Base-by-base conservation (phyloP, 2,329 filamentous ascomycete genomes). In the Tolypocladium ophioglossoides region DNA sequence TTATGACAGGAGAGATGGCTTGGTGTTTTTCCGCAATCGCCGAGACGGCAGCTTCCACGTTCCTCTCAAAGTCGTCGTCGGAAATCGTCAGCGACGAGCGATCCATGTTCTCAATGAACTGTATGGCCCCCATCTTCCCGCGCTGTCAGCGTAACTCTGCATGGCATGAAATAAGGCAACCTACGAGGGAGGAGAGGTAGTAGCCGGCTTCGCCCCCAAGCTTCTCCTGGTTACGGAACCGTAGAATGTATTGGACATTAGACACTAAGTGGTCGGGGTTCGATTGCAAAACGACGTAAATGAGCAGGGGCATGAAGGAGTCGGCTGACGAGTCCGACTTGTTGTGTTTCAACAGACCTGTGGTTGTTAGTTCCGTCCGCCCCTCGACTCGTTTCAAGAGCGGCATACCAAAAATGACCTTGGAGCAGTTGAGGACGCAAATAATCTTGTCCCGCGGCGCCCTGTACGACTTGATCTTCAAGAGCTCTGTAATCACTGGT, bases 401-500 rank as follows among this genome's bases (percentile, higher is more conserved):
- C 4, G 22, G 63, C 78, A 61, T 70, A 90, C 88, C 94, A 70
- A 99, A 97, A 59, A 99, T 97, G 58, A 99, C 95, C 72, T 99
- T 99, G 81, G 94, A 99, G 73, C 91, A 96, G 72, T 99, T 99
- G 54, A 99, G 74, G 48, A 97, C 90, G 69, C 94, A 99, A 51
- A 99, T 97, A 54, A 99, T 94, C 72, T 99, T 99, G 75, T 99
- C 94, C 62, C 94, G 78, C 4, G 94, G 94, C n/a, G 94, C 94
- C 61, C 95, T 84, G 67, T 99, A 99, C 10, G 89, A 94, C 65
- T 92, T 95, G 65, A 99, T 96, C 70, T 99, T 99, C 39, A 95
- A 74, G 16, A 99, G 77, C 70, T 99, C 94, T 90, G 66, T 20
- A n/a, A 35, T 65, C 58, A 20, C 52, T n/a, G 54, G 55, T 63